These are phyloP conservation scores for Sporormia fimetaria DNA, from an alignment of 495 filamentous ascomycete species.

Conservation along the genomic window DNA sequence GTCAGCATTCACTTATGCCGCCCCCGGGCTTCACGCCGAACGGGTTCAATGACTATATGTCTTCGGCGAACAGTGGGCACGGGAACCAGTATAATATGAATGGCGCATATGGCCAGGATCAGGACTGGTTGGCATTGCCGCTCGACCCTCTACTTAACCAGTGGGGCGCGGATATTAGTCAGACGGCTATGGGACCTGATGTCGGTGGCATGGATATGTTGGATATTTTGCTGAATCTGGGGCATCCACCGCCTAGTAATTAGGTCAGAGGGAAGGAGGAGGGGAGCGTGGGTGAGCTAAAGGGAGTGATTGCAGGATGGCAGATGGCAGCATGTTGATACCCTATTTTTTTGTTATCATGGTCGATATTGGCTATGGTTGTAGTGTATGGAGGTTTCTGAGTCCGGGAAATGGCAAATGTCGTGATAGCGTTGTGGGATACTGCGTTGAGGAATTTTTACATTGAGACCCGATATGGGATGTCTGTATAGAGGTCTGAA, in stretches of 20 bases:
- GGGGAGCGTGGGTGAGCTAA: no score
- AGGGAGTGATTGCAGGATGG: no score
- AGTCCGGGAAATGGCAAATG: no score
- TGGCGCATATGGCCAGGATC: conserved; percentile 7
- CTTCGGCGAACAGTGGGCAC: neutral
- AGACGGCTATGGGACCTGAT: conserved; percentile 34
- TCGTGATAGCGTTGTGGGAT: no score
- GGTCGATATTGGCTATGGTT: no score
- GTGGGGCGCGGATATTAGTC: conserved; percentile 29
- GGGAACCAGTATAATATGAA: neutral
- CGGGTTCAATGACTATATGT: conserved; percentile 12
- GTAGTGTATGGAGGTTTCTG: no score
- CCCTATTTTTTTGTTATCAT: no score
- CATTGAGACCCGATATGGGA: no score
- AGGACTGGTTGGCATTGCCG: conserved; percentile 40
- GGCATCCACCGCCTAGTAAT: conserved; percentile 6
- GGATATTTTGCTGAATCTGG: conserved; percentile 29
- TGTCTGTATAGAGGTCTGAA: no score
- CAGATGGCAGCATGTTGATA: no score
- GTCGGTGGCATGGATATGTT: conserved; percentile 33
- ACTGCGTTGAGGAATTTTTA: no score
- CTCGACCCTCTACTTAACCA: conserved; percentile 36
- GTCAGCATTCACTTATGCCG: conserved; percentile 39
- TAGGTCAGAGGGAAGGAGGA: neutral
- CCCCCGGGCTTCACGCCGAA: conserved; percentile 31